Conservation (phyloP, 2,329 filamentous ascomycete genomes). For the Hypoxylon sp. region DNA sequence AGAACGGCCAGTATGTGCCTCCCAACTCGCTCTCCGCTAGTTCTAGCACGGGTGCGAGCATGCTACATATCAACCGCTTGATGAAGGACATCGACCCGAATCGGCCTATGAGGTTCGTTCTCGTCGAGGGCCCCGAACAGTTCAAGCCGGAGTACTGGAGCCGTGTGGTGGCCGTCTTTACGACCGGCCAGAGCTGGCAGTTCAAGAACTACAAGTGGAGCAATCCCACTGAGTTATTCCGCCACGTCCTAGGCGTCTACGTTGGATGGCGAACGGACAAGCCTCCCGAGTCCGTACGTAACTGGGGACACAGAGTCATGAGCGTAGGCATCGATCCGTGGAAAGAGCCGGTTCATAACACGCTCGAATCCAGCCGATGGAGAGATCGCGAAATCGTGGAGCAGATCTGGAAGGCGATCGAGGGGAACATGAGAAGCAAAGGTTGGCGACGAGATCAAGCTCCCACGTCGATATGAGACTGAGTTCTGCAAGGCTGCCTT, state of each 20-base stretch:
- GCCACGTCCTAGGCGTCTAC: slow-evolving; percentile 87
- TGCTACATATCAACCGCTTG: slow-evolving; percentile 86
- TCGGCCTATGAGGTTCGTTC: slow-evolving; percentile 89
- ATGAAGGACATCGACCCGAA: slow-evolving; percentile 79
- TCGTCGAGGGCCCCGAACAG: slow-evolving; percentile 92
- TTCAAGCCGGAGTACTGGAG: slow-evolving; percentile 99
- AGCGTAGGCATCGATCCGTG: slow-evolving; percentile 88
- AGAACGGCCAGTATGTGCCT: slow-evolving; percentile 84
- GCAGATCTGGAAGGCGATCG: slow-evolving; percentile 90
- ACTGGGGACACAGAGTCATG: slow-evolving; percentile 88
- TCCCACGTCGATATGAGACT: slow-evolving; percentile 64
- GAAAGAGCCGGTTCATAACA: slow-evolving; percentile 65
- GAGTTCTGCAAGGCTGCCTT: not conserved
- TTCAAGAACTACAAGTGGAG: slow-evolving; percentile 99
- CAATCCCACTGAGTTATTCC: slow-evolving; percentile 88
- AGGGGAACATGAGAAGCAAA: slow-evolving; percentile 86
- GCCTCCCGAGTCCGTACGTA: slow-evolving; percentile 81
- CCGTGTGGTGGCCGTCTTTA: slow-evolving; percentile 95
- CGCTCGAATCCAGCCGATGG: slow-evolving; percentile 74
- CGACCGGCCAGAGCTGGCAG: slow-evolving; percentile 97
- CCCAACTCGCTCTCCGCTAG: slow-evolving; percentile 75
- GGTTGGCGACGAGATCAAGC: slow-evolving; percentile 85
- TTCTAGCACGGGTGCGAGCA: slow-evolving; percentile 76
- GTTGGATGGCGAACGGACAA: slow-evolving; percentile 92
- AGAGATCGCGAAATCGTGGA: slow-evolving; percentile 94